A percentile compares a stretch with the other conserved stretches of the same genome.
phyloP scores from a whole-genome alignment of 2,329 filamentous ascomycete species.

The Parasarocladium wereldwijsianum region DNA sequence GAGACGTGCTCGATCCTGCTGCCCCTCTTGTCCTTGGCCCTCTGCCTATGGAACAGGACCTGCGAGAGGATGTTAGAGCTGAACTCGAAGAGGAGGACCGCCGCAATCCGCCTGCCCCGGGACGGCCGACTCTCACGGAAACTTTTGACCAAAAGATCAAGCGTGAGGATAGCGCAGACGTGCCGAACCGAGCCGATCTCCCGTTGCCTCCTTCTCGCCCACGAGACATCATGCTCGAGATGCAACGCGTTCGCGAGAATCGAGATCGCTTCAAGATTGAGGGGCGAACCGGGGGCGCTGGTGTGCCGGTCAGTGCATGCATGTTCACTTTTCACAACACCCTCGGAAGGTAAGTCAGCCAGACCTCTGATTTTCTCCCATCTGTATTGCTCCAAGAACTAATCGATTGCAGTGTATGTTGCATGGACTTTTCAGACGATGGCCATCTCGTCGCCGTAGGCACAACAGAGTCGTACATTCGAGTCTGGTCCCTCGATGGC shows the following conservation, averaged over 20 bases:
- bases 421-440: conserved; percentile 90
- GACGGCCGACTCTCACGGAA: conserved; percentile 62
- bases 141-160: conserved; percentile 84
- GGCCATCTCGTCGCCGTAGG: conserved; percentile 75
- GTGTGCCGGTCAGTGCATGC: conserved; percentile 72
- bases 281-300: conserved; percentile 66
- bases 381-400: conserved; percentile 6
- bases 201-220: conserved; percentile 80
- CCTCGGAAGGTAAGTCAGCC: conserved; percentile 57
- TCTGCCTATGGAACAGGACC: conserved; percentile 67
- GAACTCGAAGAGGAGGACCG: conserved; percentile 77
- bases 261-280: conserved; percentile 85
- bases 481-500: conserved; percentile 84
- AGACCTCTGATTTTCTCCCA: background rate
- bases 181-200: conserved; percentile 61
- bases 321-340: conserved; percentile 99
- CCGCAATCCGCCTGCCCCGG: conserved; percentile 56
- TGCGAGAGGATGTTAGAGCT: conserved; percentile 73
- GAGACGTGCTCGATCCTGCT: conserved; percentile 41
- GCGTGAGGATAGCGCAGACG: conserved; percentile 76
- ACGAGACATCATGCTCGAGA: conserved; percentile 83
- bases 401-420: conserved; percentile 51
- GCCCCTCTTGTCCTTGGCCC: conserved; percentile 60
- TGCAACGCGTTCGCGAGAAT: conserved; percentile 86
- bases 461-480: conserved; percentile 88